phyloP scores from a whole-genome alignment of 108 stramenopile species.

The Cyclotella cryptica region DNA sequence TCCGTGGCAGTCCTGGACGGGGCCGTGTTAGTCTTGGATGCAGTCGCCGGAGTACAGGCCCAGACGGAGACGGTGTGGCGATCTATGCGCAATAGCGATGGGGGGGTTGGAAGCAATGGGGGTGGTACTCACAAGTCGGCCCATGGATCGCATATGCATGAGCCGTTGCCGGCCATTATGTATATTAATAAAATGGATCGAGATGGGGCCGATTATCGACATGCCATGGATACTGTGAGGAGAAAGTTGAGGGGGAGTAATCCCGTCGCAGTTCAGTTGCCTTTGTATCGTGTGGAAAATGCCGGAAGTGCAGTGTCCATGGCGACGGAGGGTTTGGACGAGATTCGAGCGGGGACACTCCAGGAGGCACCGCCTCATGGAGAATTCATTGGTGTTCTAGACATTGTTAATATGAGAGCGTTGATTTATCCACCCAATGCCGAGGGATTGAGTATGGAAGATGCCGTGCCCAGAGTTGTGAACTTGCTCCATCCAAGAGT shows the following conservation, averaged over 20 bases:
- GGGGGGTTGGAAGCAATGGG: not conserved
- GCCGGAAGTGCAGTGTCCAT: not conserved
- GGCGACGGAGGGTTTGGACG: not conserved
- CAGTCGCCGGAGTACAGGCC: constrained; percentile 97
- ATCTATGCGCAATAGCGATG: constrained; percentile 61
- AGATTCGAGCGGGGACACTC: constrained; percentile 44
- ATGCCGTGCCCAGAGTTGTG: constrained; percentile 68
- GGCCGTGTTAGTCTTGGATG: constrained; percentile 96
- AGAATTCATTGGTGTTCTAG: constrained; percentile 92
- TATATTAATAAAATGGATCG: constrained; percentile 99
- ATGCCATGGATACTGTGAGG: constrained; percentile 77
- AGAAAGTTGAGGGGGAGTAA: constrained; percentile 80
- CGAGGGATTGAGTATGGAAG: constrained; percentile 65
- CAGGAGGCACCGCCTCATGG: constrained; percentile 57
- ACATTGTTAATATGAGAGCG: constrained; percentile 93
- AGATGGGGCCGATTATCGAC: constrained; percentile 91
- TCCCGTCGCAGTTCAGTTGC: constrained; percentile 79
- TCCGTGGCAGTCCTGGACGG: constrained; percentile 97
- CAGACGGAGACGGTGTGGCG: constrained; percentile 99
- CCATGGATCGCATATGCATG: constrained; percentile 63
- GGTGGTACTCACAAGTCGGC: not conserved
- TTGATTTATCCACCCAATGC: constrained; percentile 80
- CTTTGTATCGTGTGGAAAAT: constrained; percentile 61
- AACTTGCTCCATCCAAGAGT: constrained; percentile 36
- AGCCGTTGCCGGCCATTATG: constrained; percentile 91